Conservation (phyloP, 164 flowering plant genomes). For the Stephania cephalantha region DNA sequence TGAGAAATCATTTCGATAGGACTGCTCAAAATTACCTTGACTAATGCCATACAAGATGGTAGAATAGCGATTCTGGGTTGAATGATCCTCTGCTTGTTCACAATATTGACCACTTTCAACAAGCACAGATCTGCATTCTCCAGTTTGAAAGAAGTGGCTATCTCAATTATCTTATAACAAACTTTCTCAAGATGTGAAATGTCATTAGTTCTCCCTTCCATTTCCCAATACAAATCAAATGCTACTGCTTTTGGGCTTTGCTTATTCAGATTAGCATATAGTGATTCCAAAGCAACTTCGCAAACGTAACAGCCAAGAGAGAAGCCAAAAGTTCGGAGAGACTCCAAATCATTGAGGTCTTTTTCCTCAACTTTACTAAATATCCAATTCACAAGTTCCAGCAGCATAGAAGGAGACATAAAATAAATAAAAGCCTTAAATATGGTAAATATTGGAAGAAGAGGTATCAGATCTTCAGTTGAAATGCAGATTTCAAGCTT, state of each 20-base stretch:
- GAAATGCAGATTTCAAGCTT: conserved; percentile 36
- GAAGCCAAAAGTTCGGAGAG: conserved; percentile 28
- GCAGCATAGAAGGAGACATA: conserved; percentile 65
- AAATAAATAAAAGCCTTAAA: conserved; percentile 37
- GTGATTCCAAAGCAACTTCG: conserved; percentile 43
- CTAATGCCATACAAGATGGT: conserved; percentile 35
- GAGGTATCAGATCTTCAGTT: conserved; percentile 26
- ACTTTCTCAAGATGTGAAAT: conserved; percentile 39
- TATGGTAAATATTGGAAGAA: conserved; percentile 40
- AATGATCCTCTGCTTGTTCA: conserved; percentile 21
- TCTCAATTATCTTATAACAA: conserved; percentile 34
- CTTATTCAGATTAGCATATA: conserved; percentile 32
- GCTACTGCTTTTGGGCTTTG: conserved; percentile 13
- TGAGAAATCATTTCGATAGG: conserved; percentile 49
- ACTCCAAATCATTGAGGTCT: conserved; percentile 13
- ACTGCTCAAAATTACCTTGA: conserved; percentile 41
- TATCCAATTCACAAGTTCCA: conserved; percentile 57
- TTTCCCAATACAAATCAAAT: conserved; percentile 32
- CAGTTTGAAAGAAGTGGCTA: conserved; percentile 30
- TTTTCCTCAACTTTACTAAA: conserved; percentile 32
- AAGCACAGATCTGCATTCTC: conserved; percentile 57
- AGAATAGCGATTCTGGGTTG: conserved; percentile 26
- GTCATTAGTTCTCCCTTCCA: conserved; percentile 23
- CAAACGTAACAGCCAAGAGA: conserved; percentile 48
- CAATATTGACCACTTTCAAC: conserved; percentile 47